These are phyloP conservation scores for Dentipellis sp. DNA, from an alignment of 768 basidiomycete species.

Conservation along the genomic window DNA sequence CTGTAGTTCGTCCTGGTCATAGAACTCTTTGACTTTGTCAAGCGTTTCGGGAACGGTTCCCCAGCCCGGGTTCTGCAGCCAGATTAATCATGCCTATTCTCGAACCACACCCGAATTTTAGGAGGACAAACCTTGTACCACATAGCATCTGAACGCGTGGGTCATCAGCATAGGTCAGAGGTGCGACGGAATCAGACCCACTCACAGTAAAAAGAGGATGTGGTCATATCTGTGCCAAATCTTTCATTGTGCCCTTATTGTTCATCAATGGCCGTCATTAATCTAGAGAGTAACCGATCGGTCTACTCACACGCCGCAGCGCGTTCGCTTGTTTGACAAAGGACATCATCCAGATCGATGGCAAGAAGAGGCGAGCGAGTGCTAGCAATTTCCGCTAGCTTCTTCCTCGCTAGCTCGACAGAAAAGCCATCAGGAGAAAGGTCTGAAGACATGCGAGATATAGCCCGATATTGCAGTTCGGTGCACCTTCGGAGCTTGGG, in stretches of 20 bases:
- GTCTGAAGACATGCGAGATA: too few species aligned
- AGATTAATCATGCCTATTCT: neutral
- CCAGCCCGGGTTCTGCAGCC: slow-evolving; percentile 12
- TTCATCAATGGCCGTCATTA: neutral
- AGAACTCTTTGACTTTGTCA: slow-evolving; percentile 9
- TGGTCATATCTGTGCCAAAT: slow-evolving; percentile 8
- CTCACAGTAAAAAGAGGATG: slow-evolving; percentile 11
- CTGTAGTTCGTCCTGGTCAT: slow-evolving; percentile 8
- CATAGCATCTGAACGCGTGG: slow-evolving; percentile 3
- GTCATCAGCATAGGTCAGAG: neutral
- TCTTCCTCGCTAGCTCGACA: too few species aligned
- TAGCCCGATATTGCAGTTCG: too few species aligned
- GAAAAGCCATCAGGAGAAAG: too few species aligned
- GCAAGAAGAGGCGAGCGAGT: slow-evolving; percentile 2
- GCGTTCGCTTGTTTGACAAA: slow-evolving; percentile 9
- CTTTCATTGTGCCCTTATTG: slow-evolving; percentile 11
- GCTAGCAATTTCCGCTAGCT: neutral
- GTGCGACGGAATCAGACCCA: neutral
- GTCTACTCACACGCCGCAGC: slow-evolving; percentile 8
- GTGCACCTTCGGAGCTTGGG: too few species aligned
- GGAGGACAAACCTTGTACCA: slow-evolving; percentile 9
- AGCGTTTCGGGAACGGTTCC: slow-evolving; percentile 7
- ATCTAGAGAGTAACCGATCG: neutral
- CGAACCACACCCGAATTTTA: neutral
- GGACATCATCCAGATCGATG: slow-evolving; percentile 10